Percentiles rank a stretch among this genome's conserved stretches.
Conservation (phyloP, 495 filamentous ascomycete species). For the Annulohypoxylon nitens region DNA sequence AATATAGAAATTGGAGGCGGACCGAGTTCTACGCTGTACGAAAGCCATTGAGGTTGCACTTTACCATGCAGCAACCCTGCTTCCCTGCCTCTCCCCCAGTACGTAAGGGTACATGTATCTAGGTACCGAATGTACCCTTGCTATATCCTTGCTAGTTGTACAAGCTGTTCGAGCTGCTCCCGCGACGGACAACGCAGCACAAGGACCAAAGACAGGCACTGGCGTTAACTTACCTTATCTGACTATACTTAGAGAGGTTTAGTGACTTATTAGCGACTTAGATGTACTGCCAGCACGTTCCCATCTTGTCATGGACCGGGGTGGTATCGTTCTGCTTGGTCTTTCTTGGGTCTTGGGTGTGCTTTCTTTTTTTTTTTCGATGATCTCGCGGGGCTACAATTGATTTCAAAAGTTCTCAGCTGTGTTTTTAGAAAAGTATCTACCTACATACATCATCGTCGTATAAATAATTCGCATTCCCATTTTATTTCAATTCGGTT, state of each 20-base stretch:
- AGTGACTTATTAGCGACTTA: conserved; percentile 30
- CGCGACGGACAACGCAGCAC: conserved; percentile 47
- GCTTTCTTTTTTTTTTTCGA: conserved; percentile 6
- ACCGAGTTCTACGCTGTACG: conserved; percentile 41
- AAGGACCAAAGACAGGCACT: conserved; percentile 25
- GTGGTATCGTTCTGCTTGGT: conserved; percentile 33
- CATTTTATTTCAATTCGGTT: conserved; percentile 42
- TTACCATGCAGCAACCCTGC: conserved; percentile 15
- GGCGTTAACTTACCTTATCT: conserved; percentile 25
- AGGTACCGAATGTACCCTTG: not conserved
- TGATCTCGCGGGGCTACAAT: conserved; percentile 43
- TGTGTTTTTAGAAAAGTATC: conserved; percentile 1
- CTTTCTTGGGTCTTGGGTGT: too few species aligned
- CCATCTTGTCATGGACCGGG: conserved; percentile 35
- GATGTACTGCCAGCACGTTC: conserved; percentile 32
- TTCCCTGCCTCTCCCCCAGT: not conserved
- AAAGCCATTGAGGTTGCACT: conserved; percentile 41
- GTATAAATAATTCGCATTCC: conserved; percentile 28
- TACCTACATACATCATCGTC: conserved; percentile 8
- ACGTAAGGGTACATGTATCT: not conserved
- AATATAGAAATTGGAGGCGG: conserved; percentile 56
- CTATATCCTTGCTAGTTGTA: not conserved
- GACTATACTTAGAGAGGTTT: conserved; percentile 27
- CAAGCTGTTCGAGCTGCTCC: conserved; percentile 9
- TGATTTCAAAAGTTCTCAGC: not conserved